phyloP scores from a whole-genome alignment of 2,329 filamentous ascomycete species.

The Drechslera avenae region DNA sequence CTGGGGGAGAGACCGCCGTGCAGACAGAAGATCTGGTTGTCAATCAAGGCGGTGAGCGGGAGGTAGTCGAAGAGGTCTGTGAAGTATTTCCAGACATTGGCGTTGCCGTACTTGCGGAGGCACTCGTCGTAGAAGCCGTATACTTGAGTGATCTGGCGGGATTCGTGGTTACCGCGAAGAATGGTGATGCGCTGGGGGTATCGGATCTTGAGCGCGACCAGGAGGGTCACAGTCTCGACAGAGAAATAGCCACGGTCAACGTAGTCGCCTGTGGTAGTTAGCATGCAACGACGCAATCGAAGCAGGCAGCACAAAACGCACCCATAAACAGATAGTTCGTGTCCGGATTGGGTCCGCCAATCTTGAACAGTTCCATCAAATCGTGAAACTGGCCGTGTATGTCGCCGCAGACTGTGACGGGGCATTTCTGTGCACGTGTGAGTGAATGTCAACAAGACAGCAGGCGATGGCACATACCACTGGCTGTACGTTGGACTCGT shows the following conservation, averaged over 20 bases:
- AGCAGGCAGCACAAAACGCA: conserved; percentile 48
- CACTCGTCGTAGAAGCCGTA: conserved; percentile 57
- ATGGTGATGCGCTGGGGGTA: conserved; percentile 98
- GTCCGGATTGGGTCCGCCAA: conserved; percentile 95
- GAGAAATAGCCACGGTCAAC: conserved; percentile 99
- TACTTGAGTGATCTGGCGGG: conserved; percentile 76
- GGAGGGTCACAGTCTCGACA: conserved; percentile 94
- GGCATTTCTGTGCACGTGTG: conserved; percentile 72
- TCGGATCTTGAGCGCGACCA: conserved; percentile 96
- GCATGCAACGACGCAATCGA: conserved; percentile 8
- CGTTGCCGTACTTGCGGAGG: conserved; percentile 59
- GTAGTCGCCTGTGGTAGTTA: conserved; percentile 76
- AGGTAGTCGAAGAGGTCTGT: conserved; percentile 81
- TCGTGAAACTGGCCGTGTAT: conserved; percentile 99
- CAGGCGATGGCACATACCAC: conserved; percentile 69
- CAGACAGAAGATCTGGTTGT: conserved; percentile 74
- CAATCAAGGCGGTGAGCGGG: conserved; percentile 73
- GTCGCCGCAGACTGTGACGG: conserved; percentile 97
- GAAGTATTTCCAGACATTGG: conserved; percentile 78
- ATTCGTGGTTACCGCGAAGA: conserved; percentile 88
- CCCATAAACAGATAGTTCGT: conserved; percentile 99
- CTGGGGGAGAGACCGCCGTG: conserved; percentile 74
- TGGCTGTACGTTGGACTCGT: conserved; percentile 98
- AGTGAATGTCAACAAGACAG: conserved; percentile 13
- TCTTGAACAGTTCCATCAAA: conserved; percentile 99